Base-by-base conservation (phyloP, 1,284 basidiomycete genomes). In the Fomitopsis pinicola region DNA sequence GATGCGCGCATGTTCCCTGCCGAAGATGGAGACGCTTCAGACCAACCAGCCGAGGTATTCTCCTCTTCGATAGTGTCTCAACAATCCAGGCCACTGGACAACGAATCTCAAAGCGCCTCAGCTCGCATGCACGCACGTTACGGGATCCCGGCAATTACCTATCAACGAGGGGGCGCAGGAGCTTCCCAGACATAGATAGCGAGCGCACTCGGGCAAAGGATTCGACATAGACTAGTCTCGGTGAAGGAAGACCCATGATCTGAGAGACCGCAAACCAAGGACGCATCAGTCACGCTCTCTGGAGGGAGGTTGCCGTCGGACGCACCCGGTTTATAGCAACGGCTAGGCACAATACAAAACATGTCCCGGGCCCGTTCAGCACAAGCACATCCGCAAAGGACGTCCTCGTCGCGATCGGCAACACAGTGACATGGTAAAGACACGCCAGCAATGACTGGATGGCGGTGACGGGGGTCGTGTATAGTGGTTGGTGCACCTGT, bases 331-430 rank as follows among this genome's bases (percentile, higher is more conserved):
- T 88, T 30, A 94, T 66, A 70, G 89, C 91, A 14, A 87, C 81
- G 0, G 92, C 86, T 6, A 84, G 63, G 58, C 90, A 93, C 17
- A 99, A 80, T 2, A 91, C 80, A 38, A 97, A 87, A 71, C 94
- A 97, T 3, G 97, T 98, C 9, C 96, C 97, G 0, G 97, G 97
- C 6, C 97, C 97, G 73, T 99, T 99, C 48, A 99, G 75, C 58
- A 99, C 75, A 30, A 99, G 77, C 28, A 95, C 78, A 63, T 98
- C 94, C 14, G 88, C 85, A 69, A 87, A 88, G 1, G 78, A 74
- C 17, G 69, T 61, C 14, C 70, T 66, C 38, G 66, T 63, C 33
- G 81, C 42, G 5, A 84, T 61, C 5, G 87, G 85, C 12, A 73
- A 60, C 54, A 88, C 42, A n/a, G 83, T 82, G 64, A 89, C 65